Conservation (phyloP, 768 basidiomycete genomes). For the Boletus eberwhitei region DNA sequence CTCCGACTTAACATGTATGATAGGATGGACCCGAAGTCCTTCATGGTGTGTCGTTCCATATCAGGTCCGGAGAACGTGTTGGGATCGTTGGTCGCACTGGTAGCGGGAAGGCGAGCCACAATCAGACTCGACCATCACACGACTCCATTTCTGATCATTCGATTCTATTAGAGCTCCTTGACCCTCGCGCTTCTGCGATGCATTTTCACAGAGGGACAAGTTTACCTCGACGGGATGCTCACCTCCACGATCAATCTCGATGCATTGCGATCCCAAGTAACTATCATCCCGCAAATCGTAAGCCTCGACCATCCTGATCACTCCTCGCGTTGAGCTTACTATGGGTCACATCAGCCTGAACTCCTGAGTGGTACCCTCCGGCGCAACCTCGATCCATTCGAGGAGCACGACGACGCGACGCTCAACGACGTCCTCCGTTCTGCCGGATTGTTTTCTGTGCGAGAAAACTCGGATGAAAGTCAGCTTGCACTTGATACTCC, state of each 20-base stretch:
- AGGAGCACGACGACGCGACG: slow-evolving; percentile 48
- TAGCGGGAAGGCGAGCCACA: background rate
- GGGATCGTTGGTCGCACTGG: slow-evolving; percentile 2
- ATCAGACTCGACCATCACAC: background rate
- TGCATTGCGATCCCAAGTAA: background rate
- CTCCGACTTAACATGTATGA: background rate
- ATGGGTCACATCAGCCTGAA: background rate
- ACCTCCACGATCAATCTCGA: background rate
- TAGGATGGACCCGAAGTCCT: slow-evolving; percentile 1
- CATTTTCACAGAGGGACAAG: background rate
- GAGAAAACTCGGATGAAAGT: slow-evolving; percentile 35
- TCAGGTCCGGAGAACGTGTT: slow-evolving; percentile 1
- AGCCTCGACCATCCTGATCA: no score
- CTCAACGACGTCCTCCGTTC: slow-evolving; percentile 48
- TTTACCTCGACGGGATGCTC: background rate
- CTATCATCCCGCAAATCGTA: slow-evolving; percentile 2
- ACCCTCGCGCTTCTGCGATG: slow-evolving; percentile 3
- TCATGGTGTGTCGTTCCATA: background rate
- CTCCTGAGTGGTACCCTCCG: slow-evolving; percentile 51
- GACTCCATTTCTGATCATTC: background rate
- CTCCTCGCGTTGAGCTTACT: background rate
- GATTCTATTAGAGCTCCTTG: background rate
- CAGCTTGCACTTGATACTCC: slow-evolving; percentile 43
- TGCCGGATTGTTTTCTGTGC: slow-evolving; percentile 43
- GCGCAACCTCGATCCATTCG: slow-evolving; percentile 60